Evolutionary conservation across 2,329 filamentous ascomycete species (phyloP), one percentile per base, ranked within the genome.

Genomic region (Knufia fluminis): DNA sequence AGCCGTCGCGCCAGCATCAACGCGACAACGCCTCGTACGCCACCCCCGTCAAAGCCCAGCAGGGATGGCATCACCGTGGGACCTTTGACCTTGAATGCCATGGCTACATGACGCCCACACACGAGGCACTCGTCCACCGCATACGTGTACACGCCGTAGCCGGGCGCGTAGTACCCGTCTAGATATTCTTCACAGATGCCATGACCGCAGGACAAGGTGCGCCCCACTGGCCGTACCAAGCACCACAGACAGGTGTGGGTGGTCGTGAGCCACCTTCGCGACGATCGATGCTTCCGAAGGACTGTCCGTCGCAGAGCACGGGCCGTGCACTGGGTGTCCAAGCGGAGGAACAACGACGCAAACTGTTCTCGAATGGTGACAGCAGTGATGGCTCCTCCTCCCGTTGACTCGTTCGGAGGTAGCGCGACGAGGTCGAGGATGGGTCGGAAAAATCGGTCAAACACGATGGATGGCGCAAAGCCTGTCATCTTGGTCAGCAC

Each of bases 21-120:
- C 2, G 51, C 52, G 17, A 59, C 57, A 4, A 62, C 51, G 7
- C 54, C 57, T 3, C 57, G 52, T 12, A 62, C 53, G 1, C 60
- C 54, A 2, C 58, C 55, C 2, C 58, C 53, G 38, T 64, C 58
- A 32, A 64, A 60, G 2, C 58, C 56, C 2, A 63, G 43, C 12
- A 64, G 51, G 14, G 46, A 49, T 1, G 56, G 60, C 31, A 59
- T 59, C 22, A 59, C 57, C 2, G 57, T 62, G 7, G 52, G 54
- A 2, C 52, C 56, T 12, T 62, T 52, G 7, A 61, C 22, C 39
- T 39, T 38, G n/a, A 48, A 39, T 22, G 23, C 33, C 31, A 19
- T 28, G 7, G 22, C 31, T 19, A 38, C 45, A 48, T 48, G 9
- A 19, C 23, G 22, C 9, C 45, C 45, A 39, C 45, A 48, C 7